These are phyloP conservation scores for Madurella fahalii DNA, from an alignment of 2,329 filamentous ascomycete genomes.

Conservation along the genomic window DNA sequence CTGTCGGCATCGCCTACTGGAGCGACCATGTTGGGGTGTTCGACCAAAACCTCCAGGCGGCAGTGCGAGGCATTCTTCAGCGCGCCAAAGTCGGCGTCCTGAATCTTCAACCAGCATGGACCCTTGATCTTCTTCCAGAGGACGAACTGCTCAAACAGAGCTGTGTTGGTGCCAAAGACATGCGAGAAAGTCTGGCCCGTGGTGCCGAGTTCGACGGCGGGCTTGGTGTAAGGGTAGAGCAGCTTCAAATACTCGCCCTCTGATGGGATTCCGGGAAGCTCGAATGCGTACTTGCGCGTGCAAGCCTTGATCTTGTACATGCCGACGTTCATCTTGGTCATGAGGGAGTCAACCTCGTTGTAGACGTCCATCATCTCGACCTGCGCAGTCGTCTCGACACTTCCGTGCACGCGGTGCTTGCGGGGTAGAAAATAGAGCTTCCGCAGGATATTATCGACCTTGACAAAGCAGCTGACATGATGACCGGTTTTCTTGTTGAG, in stretches of 20 bases:
- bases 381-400: constrained; percentile 68
- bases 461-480: constrained; percentile 91
- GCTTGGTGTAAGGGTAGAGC: constrained; percentile 90
- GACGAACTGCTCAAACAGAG: constrained; percentile 96
- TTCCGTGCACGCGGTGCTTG: constrained; percentile 52
- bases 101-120: constrained; percentile 92
- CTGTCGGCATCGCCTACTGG: constrained; percentile 73
- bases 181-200: constrained; percentile 88
- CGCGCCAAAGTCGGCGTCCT: constrained; percentile 75
- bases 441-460: constrained; percentile 88
- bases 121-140: constrained; percentile 99
- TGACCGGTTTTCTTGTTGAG: constrained; percentile 76
- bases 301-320: constrained; percentile 94
- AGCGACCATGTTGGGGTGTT: constrained; percentile 71
- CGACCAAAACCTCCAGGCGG: constrained; percentile 84
- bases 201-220: constrained; percentile 63
- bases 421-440: constrained; percentile 93
- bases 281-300: constrained; percentile 91
- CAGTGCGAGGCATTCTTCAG: constrained; percentile 95
- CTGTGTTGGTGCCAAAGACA: constrained; percentile 89
- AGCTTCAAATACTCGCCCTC: constrained; percentile 91
- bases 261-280: constrained; percentile 79
- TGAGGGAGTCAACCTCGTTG: constrained; percentile 78
- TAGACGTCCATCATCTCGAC: constrained; percentile 88
- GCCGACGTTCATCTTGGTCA: constrained; percentile 79